Conservation (phyloP, 441 rosid species). For the Populus trichocarpa region DNA sequence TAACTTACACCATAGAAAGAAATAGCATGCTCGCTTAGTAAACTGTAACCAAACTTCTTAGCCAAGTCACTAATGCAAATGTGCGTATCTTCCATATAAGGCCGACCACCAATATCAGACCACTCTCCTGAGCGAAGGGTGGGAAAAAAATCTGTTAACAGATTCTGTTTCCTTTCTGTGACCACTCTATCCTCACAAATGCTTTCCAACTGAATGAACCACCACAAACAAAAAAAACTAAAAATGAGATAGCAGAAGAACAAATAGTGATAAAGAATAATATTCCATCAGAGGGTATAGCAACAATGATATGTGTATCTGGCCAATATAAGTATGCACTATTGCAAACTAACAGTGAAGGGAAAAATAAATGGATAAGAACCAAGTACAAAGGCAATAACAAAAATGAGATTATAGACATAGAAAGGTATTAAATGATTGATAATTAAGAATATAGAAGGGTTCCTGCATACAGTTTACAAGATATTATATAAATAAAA, state of each 20-base stretch:
- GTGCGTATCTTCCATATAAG: conserved; percentile 61
- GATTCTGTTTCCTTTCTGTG: conserved; percentile 29
- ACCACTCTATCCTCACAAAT: conserved; percentile 47
- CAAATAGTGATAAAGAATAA: neutral
- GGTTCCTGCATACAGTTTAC: neutral
- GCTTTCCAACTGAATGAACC: conserved; percentile 51
- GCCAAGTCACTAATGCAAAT: conserved; percentile 56
- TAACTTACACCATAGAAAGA: conserved; percentile 66
- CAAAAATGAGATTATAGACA: neutral
- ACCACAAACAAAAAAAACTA: neutral
- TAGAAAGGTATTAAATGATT: neutral
- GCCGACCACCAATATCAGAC: conserved; percentile 55
- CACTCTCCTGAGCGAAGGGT: conserved; percentile 61
- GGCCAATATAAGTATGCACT: neutral
- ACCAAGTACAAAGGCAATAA: neutral
- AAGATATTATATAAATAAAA: no score
- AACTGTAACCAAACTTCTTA: conserved; percentile 39
- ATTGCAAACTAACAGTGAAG: neutral
- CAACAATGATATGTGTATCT: neutral
- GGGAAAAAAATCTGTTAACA: conserved; percentile 34
- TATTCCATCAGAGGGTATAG: neutral
- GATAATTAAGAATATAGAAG: neutral
- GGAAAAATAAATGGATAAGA: neutral
- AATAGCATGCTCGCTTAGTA: conserved; percentile 32
- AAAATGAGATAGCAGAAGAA: neutral